phyloP scores from a whole-genome alignment of 2,329 filamentous ascomycete genomes.

The Exophiala alcalophila region DNA sequence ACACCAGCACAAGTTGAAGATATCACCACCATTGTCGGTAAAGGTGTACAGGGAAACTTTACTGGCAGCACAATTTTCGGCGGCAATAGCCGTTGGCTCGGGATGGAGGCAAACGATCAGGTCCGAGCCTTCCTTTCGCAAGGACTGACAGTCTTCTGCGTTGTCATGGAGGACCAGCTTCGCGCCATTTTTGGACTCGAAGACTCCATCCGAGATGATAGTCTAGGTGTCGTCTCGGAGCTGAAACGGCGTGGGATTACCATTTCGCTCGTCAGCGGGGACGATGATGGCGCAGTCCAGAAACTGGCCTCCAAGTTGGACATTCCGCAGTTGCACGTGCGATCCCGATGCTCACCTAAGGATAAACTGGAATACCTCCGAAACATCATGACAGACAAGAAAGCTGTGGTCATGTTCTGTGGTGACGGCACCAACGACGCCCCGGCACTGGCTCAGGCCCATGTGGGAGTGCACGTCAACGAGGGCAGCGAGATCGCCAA shows the following conservation, averaged over 20 bases:
- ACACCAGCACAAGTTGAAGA: conserved; percentile 26
- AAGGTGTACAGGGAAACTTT: conserved; percentile 30
- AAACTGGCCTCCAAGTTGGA: conserved; percentile 45
- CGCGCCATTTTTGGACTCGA: conserved; percentile 52
- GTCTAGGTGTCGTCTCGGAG: conserved; percentile 50
- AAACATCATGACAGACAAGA: conserved; percentile 7
- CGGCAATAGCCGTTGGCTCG: conserved; percentile 37
- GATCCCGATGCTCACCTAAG: conserved; percentile 49
- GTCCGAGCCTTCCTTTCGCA: conserved; percentile 38
- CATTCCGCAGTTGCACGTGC: conserved; percentile 42
- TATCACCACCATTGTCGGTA: conserved; percentile 32
- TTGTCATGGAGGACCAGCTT: conserved; percentile 48
- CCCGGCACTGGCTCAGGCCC: conserved; percentile 66
- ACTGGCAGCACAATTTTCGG: conserved; percentile 10
- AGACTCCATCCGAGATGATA: conserved; percentile 49
- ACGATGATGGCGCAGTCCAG: conserved; percentile 50
- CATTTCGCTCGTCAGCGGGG: conserved; percentile 58
- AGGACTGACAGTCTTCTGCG: conserved; percentile 56
- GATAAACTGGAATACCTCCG: conserved; percentile 52
- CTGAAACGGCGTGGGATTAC: conserved; percentile 49
- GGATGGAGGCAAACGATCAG: conserved; percentile 33
- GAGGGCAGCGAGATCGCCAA: conserved; percentile 61
- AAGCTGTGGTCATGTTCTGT: conserved; percentile 58
- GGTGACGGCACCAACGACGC: conserved; percentile 82
- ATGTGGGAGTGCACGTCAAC: conserved; percentile 68